Conservation (phyloP, 2,329 filamentous ascomycete species). For the Pseudocercospora crystallina region DNA sequence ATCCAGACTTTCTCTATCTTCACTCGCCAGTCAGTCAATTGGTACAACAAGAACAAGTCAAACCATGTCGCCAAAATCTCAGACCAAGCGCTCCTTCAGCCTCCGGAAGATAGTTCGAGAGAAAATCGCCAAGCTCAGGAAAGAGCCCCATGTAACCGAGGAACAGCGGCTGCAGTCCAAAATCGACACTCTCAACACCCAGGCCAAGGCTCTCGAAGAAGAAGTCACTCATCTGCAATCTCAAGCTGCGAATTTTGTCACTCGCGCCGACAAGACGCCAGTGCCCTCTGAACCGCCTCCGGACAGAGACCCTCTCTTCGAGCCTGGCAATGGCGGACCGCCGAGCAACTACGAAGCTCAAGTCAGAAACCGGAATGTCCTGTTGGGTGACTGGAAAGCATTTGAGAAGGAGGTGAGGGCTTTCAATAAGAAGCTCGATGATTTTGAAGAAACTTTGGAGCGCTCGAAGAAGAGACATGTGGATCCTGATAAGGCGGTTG, state of each 20-base stretch:
- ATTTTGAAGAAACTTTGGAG: slow-evolving; percentile 6
- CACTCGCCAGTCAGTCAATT: too few relatives aligned
- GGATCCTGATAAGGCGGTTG: slow-evolving; percentile 7
- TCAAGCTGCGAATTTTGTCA: slow-evolving; percentile 3
- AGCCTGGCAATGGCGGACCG: slow-evolving; percentile 1
- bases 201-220: slow-evolving; percentile 8
- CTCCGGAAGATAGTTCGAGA: not conserved
- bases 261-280: slow-evolving; percentile 6
- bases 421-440: slow-evolving; percentile 9
- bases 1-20: too few relatives aligned
- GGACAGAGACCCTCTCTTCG: slow-evolving; percentile 14
- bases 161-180: slow-evolving; percentile 11
- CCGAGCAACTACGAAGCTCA: slow-evolving; percentile 16
- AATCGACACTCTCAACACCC: slow-evolving; percentile 10
- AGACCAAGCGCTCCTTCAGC: too few relatives aligned
- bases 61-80: too few relatives aligned
- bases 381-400: slow-evolving; percentile 9
- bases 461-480: slow-evolving; percentile 9
- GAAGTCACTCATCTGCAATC: slow-evolving; percentile 4
- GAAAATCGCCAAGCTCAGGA: slow-evolving; percentile 7
- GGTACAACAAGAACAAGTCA: too few relatives aligned
- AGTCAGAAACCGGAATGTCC: slow-evolving; percentile 3
- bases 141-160: slow-evolving; percentile 5
- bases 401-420: slow-evolving; percentile 11
- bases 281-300: slow-evolving; percentile 10